Base-by-base conservation (phyloP, 179 eudicot species). In the Patellifolia procumbens region DNA sequence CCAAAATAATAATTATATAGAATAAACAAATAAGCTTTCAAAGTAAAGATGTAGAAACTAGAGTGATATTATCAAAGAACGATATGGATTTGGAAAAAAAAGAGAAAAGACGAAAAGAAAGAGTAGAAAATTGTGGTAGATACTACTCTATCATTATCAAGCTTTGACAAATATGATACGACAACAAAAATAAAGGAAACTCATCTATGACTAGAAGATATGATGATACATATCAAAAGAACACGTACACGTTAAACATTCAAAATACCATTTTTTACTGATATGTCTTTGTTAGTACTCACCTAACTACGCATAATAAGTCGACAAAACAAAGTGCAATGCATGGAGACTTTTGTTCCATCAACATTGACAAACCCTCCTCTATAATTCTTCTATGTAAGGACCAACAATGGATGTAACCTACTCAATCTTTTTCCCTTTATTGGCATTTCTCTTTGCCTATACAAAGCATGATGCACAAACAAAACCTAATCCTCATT, bases 391-490 rank as follows among this genome's bases (percentile, higher is more conserved):
- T 63, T 63, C 45, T 11, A 63, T 63, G 45, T 63, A 63, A 63
- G 68, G 68, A 63, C 68, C 63, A 17, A 11, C 55, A 31, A 63
- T 63, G 45, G 68, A 63, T 63, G 68, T 63, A 63, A 63, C 68
- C 42, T 24, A 63, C 11, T 63, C 45, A 63, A 63, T 34, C 45
- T 63, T 63, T 34, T 42, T 28, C 67, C 61, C 34, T 43, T 16
- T 39, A 10, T 53, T 64, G 28, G 48, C 39, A 65, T 13, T 29
- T 58, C 48, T 24, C 13, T 28, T 5, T 56, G 26, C 35, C 67
- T 59, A 58, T 6, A 53, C 31, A 74, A 1, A 59, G 2, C 34
- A 37, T 13, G 5, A 4, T 62, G 17, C n/a, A 42, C 67, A 37
- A 16, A 34, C 32, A 32, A 35, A 49, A 22, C 69, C 74, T 26